Conservation (phyloP, 331 rosid species). For the Cydonia oblonga region DNA sequence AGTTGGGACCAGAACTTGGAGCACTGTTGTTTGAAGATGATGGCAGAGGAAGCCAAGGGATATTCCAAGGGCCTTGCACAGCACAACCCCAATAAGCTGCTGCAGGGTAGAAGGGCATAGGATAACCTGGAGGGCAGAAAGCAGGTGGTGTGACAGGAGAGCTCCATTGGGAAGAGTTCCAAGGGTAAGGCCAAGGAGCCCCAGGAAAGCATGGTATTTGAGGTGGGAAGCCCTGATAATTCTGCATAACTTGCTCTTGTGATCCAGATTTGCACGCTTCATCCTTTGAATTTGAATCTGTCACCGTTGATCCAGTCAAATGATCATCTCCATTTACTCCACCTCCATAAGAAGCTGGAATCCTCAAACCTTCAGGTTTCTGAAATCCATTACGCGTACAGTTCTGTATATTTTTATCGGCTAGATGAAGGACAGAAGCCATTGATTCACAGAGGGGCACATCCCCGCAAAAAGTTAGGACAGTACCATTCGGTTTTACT, state of each 20-base stretch:
- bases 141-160: constrained; percentile 48
- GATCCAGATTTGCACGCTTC: constrained; percentile 27
- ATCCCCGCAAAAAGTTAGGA: constrained; percentile 53
- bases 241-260: constrained; percentile 43
- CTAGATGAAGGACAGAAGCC: constrained; percentile 52
- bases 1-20: constrained; percentile 45
- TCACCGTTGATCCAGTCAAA: constrained; percentile 35
- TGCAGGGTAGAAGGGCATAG: constrained; percentile 60
- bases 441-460: constrained; percentile 64
- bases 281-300: constrained; percentile 30
- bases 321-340: constrained; percentile 35
- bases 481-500: constrained; percentile 38
- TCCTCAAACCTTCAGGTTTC: constrained; percentile 38
- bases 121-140: constrained; percentile 57
- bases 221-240: constrained; percentile 38
- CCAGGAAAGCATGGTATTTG: constrained; percentile 56
- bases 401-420: constrained; percentile 36
- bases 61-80: constrained; percentile 49
- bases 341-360: constrained; percentile 30
- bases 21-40: constrained; percentile 26
- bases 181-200: constrained; percentile 65
- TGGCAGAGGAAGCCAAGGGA: constrained; percentile 53
- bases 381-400: constrained; percentile 43
- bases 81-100: constrained; percentile 71
- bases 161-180: constrained; percentile 22